Conservation (phyloP, 2,329 filamentous ascomycete species). For the Orbilia ellipsospora region DNA sequence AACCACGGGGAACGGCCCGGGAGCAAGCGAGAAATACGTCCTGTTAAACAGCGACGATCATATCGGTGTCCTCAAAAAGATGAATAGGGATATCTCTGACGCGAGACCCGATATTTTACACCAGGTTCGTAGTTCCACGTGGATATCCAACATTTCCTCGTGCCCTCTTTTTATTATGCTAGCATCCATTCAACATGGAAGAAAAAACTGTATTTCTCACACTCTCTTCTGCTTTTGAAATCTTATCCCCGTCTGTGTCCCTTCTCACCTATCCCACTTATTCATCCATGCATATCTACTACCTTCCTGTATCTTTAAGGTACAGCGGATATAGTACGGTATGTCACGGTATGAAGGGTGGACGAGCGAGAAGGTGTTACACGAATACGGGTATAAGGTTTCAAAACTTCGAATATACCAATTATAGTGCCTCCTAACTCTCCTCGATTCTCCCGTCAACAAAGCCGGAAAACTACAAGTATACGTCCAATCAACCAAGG, state of each 20-base stretch:
- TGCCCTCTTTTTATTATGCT: constrained; percentile 14
- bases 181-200: constrained; percentile 55
- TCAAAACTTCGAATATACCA: neutral
- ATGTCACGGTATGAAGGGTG: no score
- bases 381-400: neutral
- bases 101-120: constrained; percentile 97
- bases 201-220: constrained; percentile 43
- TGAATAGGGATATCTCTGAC: constrained; percentile 98
- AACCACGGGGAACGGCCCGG: constrained; percentile 73
- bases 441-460: constrained; percentile 98
- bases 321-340: no score
- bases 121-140: constrained; percentile 74
- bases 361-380: no score
- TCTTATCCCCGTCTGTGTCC: no score
- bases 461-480: constrained; percentile 98
- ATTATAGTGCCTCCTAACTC: constrained; percentile 87
- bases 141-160: constrained; percentile 52
- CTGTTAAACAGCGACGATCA: constrained; percentile 98
- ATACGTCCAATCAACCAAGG: constrained; percentile 97
- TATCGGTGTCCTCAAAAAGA: constrained; percentile 98
- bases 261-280: no score
- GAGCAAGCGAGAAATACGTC: constrained; percentile 93
- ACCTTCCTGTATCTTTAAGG: no score
- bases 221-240: neutral
- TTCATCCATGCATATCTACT: no score